Conservation (phyloP, 306 rosid genomes). For the Ochetophila trinervis region DNA sequence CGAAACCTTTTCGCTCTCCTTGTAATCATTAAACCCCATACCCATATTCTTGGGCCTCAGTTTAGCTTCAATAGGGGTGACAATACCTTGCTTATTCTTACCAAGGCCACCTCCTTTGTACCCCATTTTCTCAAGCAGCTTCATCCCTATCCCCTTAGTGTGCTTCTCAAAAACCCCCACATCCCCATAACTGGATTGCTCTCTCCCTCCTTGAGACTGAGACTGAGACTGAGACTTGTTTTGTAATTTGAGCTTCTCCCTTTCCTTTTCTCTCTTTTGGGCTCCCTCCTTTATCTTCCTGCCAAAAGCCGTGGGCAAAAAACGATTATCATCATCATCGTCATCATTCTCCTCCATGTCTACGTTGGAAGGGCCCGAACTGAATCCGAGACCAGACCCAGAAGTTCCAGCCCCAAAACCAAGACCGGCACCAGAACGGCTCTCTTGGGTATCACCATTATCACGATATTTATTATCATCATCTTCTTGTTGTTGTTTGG, state of each 20-base stretch:
- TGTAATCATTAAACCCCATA: constrained; percentile 71
- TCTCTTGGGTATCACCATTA: constrained; percentile 15
- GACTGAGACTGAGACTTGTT: constrained; percentile 38
- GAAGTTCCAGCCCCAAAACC: constrained; percentile 48
- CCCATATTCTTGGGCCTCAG: constrained; percentile 83
- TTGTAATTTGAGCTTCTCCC: constrained; percentile 49
- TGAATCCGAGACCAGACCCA: constrained; percentile 53
- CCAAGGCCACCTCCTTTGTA: constrained; percentile 98
- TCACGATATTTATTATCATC: constrained; percentile 19
- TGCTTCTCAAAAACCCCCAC: constrained; percentile 76
- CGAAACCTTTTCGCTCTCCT: constrained; percentile 42
- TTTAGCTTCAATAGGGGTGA: constrained; percentile 68
- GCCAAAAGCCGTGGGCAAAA: constrained; percentile 78
- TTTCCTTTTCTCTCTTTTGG: constrained; percentile 59
- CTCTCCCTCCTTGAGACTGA: constrained; percentile 20
- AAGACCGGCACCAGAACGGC: constrained; percentile 44
- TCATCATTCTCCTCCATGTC: constrained; percentile 10
- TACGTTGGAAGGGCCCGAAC: constrained; percentile 1
- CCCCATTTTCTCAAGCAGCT: constrained; percentile 84
- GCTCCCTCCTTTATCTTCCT: constrained; percentile 83
- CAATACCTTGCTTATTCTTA: constrained; percentile 78
- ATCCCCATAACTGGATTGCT: constrained; percentile 26
- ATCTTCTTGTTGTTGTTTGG: constrained; percentile 36
- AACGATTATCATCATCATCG: constrained; percentile 27
- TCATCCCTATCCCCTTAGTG: constrained; percentile 82